These are phyloP conservation scores for Chenopodium album DNA, from an alignment of 148 eudicot species.

Conservation along the genomic window DNA sequence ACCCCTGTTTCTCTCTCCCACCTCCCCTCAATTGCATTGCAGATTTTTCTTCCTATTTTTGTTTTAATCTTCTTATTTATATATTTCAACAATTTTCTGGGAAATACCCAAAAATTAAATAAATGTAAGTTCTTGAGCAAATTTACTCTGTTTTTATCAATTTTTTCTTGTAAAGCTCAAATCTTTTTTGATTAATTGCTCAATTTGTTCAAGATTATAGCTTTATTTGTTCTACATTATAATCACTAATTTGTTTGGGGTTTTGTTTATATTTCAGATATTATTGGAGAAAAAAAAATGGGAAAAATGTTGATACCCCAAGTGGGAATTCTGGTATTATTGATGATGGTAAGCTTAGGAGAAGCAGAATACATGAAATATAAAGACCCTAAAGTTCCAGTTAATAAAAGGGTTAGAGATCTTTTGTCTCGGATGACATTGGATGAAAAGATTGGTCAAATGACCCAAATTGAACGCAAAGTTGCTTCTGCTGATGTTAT, in stretches of 20 bases:
- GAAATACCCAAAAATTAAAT: not conserved
- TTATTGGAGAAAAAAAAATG: not conserved
- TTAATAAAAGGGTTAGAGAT: constrained; percentile 46
- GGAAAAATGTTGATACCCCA: not conserved
- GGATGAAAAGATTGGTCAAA: constrained; percentile 81
- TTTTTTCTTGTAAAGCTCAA: not conserved
- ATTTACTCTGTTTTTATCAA: not conserved
- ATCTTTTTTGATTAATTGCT: not conserved
- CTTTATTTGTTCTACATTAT: not conserved
- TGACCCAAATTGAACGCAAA: constrained; percentile 71
- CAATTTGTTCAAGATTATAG: not conserved
- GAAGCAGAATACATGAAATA: constrained; percentile 48
- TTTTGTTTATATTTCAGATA: not conserved
- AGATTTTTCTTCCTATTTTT: too few relatives aligned
- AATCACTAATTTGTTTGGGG: not conserved
- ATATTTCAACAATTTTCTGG: not conserved
- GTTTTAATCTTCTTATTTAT: not conserved
- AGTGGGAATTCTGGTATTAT: not conserved
- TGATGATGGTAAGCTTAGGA: not conserved
- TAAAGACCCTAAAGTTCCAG: constrained; percentile 47
- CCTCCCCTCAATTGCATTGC: not conserved
- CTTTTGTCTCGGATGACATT: constrained; percentile 64
- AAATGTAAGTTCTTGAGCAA: not conserved
- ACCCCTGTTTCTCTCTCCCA: constrained; percentile 12
- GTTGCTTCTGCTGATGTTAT: constrained; percentile 64